Conservation (phyloP, 1,284 basidiomycete species). For the Exobasidium rhododendri region DNA sequence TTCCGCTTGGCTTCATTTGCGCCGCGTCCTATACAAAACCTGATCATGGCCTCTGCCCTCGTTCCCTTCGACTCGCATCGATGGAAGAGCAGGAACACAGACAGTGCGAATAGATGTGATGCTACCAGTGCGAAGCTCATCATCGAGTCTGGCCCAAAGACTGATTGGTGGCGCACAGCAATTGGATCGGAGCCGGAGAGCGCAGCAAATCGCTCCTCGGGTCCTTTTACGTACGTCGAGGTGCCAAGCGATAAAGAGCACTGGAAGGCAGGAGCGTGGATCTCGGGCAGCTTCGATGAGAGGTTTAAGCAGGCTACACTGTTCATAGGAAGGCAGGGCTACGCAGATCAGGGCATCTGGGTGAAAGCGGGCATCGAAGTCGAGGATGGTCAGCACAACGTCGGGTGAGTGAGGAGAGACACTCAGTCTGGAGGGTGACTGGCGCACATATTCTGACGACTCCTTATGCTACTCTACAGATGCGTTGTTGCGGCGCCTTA, state of each 20-base stretch:
- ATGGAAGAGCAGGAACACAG: not conserved
- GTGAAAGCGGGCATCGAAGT: conserved; percentile 9
- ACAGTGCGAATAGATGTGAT: not conserved
- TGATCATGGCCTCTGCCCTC: not conserved
- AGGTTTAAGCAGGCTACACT: conserved; percentile 9
- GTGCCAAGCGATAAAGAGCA: not conserved
- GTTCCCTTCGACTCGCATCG: not conserved
- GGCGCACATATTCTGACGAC: not conserved
- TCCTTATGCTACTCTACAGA: not conserved
- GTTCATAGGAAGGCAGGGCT: not conserved
- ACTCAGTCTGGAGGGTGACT: not conserved
- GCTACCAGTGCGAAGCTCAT: not conserved
- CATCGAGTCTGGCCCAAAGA: conserved; percentile 3
- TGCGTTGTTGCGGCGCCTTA: conserved; percentile 8
- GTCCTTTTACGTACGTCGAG: conserved; percentile 1
- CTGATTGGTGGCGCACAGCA: conserved; percentile 12
- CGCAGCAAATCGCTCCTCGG: not conserved
- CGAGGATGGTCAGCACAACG: conserved; percentile 3
- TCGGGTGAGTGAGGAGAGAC: conserved; percentile 3
- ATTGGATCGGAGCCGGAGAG: conserved; percentile 1
- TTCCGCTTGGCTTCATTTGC: no score
- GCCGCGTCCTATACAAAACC: no score
- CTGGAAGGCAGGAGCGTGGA: conserved; percentile 7
- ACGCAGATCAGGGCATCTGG: conserved; percentile 1
- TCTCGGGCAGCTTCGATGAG: not conserved